A percentile compares a stretch with the other conserved stretches of the same genome.
Conservation (phyloP, 129 eudicot genomes). For the Flaveria bidentis region DNA sequence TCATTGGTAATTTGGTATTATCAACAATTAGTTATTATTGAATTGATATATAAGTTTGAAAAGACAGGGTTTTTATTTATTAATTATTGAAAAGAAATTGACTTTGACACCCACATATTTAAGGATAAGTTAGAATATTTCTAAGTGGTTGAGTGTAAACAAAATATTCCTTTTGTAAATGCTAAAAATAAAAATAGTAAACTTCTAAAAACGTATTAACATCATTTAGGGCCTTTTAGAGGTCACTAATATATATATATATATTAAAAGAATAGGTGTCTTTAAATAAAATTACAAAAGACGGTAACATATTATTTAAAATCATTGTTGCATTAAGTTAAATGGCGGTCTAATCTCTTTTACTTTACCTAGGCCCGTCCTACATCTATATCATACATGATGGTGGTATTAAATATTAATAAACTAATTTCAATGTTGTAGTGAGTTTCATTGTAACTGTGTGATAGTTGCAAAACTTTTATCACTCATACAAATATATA, state of each 20-base stretch:
- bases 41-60: constrained; percentile 14
- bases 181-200: not conserved
- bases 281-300: too few relatives aligned
- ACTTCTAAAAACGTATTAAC: not conserved
- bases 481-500: not conserved
- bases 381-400: too few relatives aligned
- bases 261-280: too few relatives aligned
- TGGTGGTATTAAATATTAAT: too few relatives aligned
- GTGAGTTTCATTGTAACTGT: not conserved
- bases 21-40: constrained; percentile 21
- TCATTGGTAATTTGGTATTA: constrained; percentile 18
- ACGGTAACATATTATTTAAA: too few relatives aligned
- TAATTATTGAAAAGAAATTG: constrained; percentile 19
- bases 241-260: too few relatives aligned
- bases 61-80: constrained; percentile 19
- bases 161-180: not conserved
- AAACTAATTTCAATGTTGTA: not conserved
- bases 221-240: too few relatives aligned
- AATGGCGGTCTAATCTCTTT: too few relatives aligned
- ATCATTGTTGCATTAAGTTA: too few relatives aligned
- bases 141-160: constrained; percentile 9
- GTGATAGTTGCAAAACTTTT: not conserved
- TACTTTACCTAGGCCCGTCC: too few relatives aligned
- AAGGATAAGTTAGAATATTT: constrained; percentile 24
- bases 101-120: constrained; percentile 19